These are phyloP conservation scores for Quercus agrifolia DNA, from an alignment of 306 rosid species.

Conservation along the genomic window DNA sequence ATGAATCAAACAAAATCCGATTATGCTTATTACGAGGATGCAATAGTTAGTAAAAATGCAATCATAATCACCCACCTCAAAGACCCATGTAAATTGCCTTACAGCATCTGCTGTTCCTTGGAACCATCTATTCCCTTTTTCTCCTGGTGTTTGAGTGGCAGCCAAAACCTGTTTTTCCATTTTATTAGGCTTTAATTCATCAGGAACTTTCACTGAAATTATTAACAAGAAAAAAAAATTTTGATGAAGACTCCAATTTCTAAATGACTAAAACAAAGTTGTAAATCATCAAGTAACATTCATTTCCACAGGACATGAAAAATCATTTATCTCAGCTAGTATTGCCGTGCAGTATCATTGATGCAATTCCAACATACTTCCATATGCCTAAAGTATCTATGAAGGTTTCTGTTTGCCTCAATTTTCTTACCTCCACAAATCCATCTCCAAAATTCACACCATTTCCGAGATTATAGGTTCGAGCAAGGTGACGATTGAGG, in stretches of 20 bases:
- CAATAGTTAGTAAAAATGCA: neutral
- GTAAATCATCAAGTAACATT: neutral
- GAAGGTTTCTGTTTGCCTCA: no score
- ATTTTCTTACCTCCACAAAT: slow-evolving; percentile 73
- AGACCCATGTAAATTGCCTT: slow-evolving; percentile 88
- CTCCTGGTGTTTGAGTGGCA: slow-evolving; percentile 93
- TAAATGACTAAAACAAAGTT: neutral
- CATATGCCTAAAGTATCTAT: neutral
- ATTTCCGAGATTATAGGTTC: slow-evolving; percentile 68
- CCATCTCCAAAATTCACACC: slow-evolving; percentile 83
- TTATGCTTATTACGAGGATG: neutral
- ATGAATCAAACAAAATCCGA: slow-evolving; percentile 4
- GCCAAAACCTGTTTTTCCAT: slow-evolving; percentile 68
- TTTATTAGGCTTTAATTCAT: slow-evolving; percentile 18
- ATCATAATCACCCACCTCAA: slow-evolving; percentile 59
- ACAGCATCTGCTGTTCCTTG: slow-evolving; percentile 99
- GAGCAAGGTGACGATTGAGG: slow-evolving; percentile 86
- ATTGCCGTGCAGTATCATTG: no score
- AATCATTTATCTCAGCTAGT: neutral
- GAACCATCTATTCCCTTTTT: slow-evolving; percentile 86
- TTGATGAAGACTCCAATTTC: neutral
- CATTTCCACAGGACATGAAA: neutral
- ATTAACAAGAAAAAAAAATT: neutral
- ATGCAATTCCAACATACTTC: no score
- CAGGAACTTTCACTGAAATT: neutral